Evolutionary conservation across 805 yeast genomes (phyloP), one percentile per base, ranked within the genome.

Genomic region (Debaryomyces tyrocola): DNA sequence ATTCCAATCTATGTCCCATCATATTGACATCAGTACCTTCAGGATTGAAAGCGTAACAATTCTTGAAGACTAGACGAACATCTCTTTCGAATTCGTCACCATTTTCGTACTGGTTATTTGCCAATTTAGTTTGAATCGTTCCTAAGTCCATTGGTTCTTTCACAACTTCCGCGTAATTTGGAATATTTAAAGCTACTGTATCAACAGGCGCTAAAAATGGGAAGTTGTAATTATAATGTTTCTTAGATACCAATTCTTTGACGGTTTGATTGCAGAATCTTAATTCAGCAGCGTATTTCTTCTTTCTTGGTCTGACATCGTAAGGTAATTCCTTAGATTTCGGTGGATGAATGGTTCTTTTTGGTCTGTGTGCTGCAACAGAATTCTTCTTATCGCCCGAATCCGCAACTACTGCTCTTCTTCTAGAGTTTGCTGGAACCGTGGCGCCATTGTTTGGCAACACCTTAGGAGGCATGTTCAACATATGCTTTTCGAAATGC

Each of bases 311-410:
- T 61, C 91, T 78, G 44, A 83, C 83, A 59, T 90, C 97, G 59
- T 89, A 90, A 3, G 96, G 95, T 65, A 91, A 81, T 63, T 94
- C 97, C 61, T 89, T 89, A 28, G 96, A 88, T 61, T 87, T 85
- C 44, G 99, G 99, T 3, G 99, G 99, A 64, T 91, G 97, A 40
- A 94, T 90, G 55, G 90, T 94, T 55, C 99, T 82, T 67, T 92
- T 92, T 33, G 98, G 98, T 55, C 99, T 78, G 27, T 91, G 94
- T 43, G 84, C 87, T 20, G 84, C 82, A 6, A 79, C 75, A 28
- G 86, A 82, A 50, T 90, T 96, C 47, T 44, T 48, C 33, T 52
- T 50, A 15, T 53, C 51, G 33, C 52, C 56, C 20, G 57, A 60
- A 17, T 41, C 44, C 29, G 39, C 53, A n/a, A 51, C 44, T n/a